These are phyloP conservation scores for Pythium phragmiticola DNA, from an alignment of 352 stramenopile species.

Conservation along the genomic window DNA sequence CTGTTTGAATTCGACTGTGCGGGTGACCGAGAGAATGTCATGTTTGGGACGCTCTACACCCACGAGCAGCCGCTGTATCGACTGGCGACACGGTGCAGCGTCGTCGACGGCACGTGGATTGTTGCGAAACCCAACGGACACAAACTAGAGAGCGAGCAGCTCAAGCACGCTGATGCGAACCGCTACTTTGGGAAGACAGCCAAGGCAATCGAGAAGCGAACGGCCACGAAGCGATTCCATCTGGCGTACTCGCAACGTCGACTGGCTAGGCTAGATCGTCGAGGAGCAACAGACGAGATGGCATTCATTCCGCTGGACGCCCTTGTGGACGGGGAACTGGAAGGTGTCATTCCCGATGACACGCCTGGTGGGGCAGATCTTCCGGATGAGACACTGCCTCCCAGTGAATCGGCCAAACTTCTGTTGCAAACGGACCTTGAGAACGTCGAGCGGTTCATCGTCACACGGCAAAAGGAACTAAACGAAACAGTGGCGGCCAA, in stretches of 20 bases:
- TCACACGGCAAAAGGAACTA: slow-evolving; percentile 46
- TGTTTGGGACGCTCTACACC: slow-evolving; percentile 68
- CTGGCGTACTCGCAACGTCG: slow-evolving; percentile 73
- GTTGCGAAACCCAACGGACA: slow-evolving; percentile 3
- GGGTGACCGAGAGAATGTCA: slow-evolving; percentile 63
- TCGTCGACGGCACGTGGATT: slow-evolving; percentile 48
- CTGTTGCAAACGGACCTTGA: slow-evolving; percentile 61
- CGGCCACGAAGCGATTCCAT: slow-evolving; percentile 46
- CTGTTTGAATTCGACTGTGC: slow-evolving; percentile 67
- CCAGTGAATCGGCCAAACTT: neutral
- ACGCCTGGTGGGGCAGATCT: neutral
- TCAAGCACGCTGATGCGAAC: neutral
- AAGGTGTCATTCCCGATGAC: slow-evolving; percentile 2
- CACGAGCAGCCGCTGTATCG: slow-evolving; percentile 64
- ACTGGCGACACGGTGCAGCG: slow-evolving; percentile 46
- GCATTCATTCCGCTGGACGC: slow-evolving; percentile 63
- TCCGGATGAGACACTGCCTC: neutral
- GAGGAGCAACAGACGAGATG: slow-evolving; percentile 33
- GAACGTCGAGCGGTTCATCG: slow-evolving; percentile 63
- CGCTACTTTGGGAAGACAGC: slow-evolving; percentile 63
- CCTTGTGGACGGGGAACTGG: slow-evolving; percentile 37
- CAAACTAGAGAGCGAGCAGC: neutral
- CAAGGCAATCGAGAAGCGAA: slow-evolving; percentile 39
- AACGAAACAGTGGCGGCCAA: slow-evolving; percentile 27
- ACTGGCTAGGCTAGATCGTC: slow-evolving; percentile 18